These are phyloP conservation scores for Blastomyces percursus DNA, from an alignment of 2,329 filamentous ascomycete species.

Conservation along the genomic window DNA sequence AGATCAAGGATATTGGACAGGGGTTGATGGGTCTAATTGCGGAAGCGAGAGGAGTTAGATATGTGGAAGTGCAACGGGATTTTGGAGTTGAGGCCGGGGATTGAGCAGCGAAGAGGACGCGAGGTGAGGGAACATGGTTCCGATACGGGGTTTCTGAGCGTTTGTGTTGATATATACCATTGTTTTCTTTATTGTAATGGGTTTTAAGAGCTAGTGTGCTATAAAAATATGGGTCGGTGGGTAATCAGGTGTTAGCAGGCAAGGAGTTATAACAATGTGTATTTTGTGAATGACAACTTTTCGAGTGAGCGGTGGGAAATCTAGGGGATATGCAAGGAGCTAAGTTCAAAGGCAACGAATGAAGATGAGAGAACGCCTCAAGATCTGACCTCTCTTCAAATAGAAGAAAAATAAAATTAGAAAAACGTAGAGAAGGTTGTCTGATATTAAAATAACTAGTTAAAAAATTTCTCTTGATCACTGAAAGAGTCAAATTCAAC, in stretches of 20 bases:
- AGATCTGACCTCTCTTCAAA: background rate
- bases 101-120: constrained; percentile 11
- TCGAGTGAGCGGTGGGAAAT: background rate
- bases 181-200: background rate
- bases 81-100: constrained; percentile 31
- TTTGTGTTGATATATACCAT: background rate
- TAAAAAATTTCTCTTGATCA: no score
- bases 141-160: background rate
- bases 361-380: background rate
- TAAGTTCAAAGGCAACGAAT: no score
- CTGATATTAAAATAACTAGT: background rate
- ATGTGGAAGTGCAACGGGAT: constrained; percentile 33
- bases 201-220: background rate
- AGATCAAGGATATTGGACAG: constrained; percentile 57
- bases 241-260: background rate
- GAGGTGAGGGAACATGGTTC: no score
- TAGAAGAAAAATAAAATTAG: background rate
- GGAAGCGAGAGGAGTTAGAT: constrained; percentile 49
- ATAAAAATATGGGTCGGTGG: background rate
- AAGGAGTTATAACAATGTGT: background rate
- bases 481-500: background rate
- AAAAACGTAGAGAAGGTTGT: background rate
- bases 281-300: background rate
- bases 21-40: constrained; percentile 58
- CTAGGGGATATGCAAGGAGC: no score